phyloP scores from a whole-genome alignment of 139 green algal species.

The Choricystis sp. region DNA sequence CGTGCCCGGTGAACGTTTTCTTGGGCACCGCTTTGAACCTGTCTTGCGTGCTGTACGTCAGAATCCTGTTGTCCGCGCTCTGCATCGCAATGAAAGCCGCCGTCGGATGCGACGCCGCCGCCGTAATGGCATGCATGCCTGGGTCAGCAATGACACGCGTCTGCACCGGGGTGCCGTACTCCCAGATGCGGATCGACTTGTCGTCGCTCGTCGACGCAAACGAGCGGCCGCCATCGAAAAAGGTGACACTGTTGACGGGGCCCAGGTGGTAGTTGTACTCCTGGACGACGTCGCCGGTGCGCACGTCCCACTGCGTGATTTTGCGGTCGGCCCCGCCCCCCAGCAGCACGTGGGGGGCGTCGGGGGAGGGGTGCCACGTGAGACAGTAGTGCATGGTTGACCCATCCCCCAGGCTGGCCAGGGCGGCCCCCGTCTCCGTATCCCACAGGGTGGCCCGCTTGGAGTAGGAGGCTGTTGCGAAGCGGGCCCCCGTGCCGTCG shows the following conservation, averaged over 20 bases:
- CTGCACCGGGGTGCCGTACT: constrained; percentile 91
- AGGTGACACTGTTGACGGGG: constrained; percentile 94
- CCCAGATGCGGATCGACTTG: constrained; percentile 96
- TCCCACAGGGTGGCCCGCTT: constrained; percentile 92
- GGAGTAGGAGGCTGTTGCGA: constrained; percentile 76
- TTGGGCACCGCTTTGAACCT: constrained; percentile 83
- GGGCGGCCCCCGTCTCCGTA: constrained; percentile 80
- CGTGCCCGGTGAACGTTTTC: constrained; percentile 91
- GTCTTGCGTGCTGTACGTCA: constrained; percentile 82
- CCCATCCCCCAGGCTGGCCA: constrained; percentile 4
- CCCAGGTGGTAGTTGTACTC: constrained; percentile 96
- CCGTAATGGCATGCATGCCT: constrained; percentile 88
- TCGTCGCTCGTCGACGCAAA: constrained; percentile 85
- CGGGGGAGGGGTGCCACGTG: constrained; percentile 74
- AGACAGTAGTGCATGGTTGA: constrained; percentile 56
- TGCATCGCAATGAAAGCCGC: constrained; percentile 55
- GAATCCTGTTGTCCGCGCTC: constrained; percentile 49
- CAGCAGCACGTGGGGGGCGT: constrained; percentile 83
- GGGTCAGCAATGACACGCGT: constrained; percentile 50
- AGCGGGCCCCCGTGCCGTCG: constrained; percentile 67
- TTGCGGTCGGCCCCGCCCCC: constrained; percentile 86
- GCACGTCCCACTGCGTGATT: constrained; percentile 82
- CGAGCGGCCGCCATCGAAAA: constrained; percentile 74
- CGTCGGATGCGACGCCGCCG: constrained; percentile 52
- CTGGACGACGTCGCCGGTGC: constrained; percentile 62